These are phyloP conservation scores for Lipomyces anomalus DNA, from an alignment of 805 yeast species.

Conservation along the genomic window DNA sequence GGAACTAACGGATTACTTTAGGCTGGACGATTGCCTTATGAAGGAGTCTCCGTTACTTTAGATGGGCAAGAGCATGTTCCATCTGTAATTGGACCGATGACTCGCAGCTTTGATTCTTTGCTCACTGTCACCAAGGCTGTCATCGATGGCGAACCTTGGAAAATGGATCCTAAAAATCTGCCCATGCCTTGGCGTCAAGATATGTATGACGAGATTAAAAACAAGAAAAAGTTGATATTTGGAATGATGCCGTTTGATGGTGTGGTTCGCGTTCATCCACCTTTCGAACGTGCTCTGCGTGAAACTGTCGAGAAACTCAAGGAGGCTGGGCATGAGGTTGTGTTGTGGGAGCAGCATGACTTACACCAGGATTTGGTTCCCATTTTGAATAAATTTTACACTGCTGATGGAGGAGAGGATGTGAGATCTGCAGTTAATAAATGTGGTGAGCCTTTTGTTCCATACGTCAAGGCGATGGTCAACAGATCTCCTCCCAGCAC, in stretches of 20 bases:
- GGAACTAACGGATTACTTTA: neutral
- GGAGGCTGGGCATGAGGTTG: slow-evolving; percentile 51
- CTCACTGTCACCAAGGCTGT: slow-evolving; percentile 39
- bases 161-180: slow-evolving; percentile 44
- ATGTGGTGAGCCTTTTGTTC: slow-evolving; percentile 43
- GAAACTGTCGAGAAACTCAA: slow-evolving; percentile 49
- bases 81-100: slow-evolving; percentile 48
- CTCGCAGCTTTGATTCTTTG: slow-evolving; percentile 37
- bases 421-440: slow-evolving; percentile 29
- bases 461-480: slow-evolving; percentile 37
- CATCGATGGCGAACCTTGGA: slow-evolving; percentile 42
- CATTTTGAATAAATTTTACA: slow-evolving; percentile 37
- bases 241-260: slow-evolving; percentile 46
- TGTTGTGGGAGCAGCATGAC: slow-evolving; percentile 43
- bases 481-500: slow-evolving; percentile 33
- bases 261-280: slow-evolving; percentile 49
- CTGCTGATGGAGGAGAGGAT: slow-evolving; percentile 44
- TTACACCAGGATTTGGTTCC: slow-evolving; percentile 34
- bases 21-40: slow-evolving; percentile 26
- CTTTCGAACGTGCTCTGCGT: slow-evolving; percentile 48
- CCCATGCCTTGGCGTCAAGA: slow-evolving; percentile 47
- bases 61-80: slow-evolving; percentile 51
- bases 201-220: slow-evolving; percentile 20
- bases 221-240: slow-evolving; percentile 36
- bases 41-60: slow-evolving; percentile 36